Conservation (phyloP, 768 basidiomycete species). For the Amanita molliuscula region DNA sequence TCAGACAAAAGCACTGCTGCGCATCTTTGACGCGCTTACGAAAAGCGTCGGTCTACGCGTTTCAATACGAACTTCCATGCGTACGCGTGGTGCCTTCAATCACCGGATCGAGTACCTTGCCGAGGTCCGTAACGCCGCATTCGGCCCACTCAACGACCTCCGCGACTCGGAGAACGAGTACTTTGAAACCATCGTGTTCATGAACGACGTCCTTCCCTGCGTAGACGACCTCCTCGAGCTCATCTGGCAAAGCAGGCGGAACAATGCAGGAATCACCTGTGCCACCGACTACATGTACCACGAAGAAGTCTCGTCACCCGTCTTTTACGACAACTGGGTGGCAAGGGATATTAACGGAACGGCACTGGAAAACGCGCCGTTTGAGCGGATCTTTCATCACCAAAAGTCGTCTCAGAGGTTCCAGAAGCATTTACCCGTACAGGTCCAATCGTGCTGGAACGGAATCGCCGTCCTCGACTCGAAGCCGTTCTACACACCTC, state of each 20-base stretch:
- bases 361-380: slow-evolving; percentile 95
- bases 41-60: slow-evolving; percentile 85
- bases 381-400: slow-evolving; percentile 91
- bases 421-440: slow-evolving; percentile 86
- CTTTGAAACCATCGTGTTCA: slow-evolving; percentile 96
- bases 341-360: slow-evolving; percentile 98
- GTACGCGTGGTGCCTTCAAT: slow-evolving; percentile 92
- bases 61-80: slow-evolving; percentile 85
- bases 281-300: slow-evolving; percentile 99
- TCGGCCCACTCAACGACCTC: slow-evolving; percentile 90
- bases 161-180: slow-evolving; percentile 87
- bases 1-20: slow-evolving; percentile 93
- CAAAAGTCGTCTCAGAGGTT: slow-evolving; percentile 66
- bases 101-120: slow-evolving; percentile 99
- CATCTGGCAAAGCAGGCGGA: slow-evolving; percentile 86
- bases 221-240: slow-evolving; percentile 96
- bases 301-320: slow-evolving; percentile 84
- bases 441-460: slow-evolving; percentile 99
- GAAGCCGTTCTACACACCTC: slow-evolving; percentile 86
- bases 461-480: slow-evolving; percentile 94
- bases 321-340: slow-evolving; percentile 99
- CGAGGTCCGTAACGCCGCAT: slow-evolving; percentile 98
- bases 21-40: slow-evolving; percentile 91
- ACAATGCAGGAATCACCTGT: slow-evolving; percentile 98
- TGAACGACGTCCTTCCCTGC: slow-evolving; percentile 99